A percentile compares a stretch with the other conserved stretches of the same genome.
Evolutionary conservation across 768 basidiomycete genomes (phyloP).

Genomic region (Lactarius quietus): DNA sequence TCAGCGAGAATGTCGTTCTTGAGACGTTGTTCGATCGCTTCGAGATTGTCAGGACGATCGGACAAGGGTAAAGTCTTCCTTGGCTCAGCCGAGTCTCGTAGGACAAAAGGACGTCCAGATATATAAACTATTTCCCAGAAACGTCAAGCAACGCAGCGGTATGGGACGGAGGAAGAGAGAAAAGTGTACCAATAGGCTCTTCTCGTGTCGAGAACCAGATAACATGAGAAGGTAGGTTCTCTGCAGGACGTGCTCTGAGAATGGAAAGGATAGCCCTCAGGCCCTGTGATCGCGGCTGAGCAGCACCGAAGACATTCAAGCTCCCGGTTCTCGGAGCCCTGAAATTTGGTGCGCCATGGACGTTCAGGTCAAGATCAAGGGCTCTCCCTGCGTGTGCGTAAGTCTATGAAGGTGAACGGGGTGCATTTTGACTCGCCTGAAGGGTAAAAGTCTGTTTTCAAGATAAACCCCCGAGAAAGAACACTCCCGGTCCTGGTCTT

Average conservation of each 20-base stretch:
- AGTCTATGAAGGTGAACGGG: not conserved
- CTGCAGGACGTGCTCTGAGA: conserved; percentile 68
- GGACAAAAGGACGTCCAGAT: conserved; percentile 87
- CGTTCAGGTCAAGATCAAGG: conserved; percentile 82
- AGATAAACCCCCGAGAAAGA: conserved; percentile 81
- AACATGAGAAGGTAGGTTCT: conserved; percentile 62
- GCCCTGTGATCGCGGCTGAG: conserved; percentile 92
- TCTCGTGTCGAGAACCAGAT: conserved; percentile 98
- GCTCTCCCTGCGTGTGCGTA: conserved; percentile 59
- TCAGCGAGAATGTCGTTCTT: conserved; percentile 92
- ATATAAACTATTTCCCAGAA: conserved; percentile 59
- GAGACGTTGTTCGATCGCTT: conserved; percentile 84
- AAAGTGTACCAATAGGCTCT: conserved; percentile 77
- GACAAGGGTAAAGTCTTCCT: conserved; percentile 75
- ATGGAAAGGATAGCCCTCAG: conserved; percentile 86
- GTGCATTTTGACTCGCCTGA: conserved; percentile 42
- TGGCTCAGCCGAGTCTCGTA: conserved; percentile 84
- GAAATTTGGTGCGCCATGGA: conserved; percentile 96
- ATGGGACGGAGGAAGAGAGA: not conserved
- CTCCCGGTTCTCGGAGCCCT: conserved; percentile 72
- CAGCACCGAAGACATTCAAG: conserved; percentile 91
- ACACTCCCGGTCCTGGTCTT: conserved; percentile 83
- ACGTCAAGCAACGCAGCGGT: conserved; percentile 18
- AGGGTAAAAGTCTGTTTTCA: conserved; percentile 91
- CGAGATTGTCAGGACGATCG: conserved; percentile 92